These are phyloP conservation scores for Termitomyces sp. DNA, from an alignment of 768 basidiomycete species.

Conservation along the genomic window DNA sequence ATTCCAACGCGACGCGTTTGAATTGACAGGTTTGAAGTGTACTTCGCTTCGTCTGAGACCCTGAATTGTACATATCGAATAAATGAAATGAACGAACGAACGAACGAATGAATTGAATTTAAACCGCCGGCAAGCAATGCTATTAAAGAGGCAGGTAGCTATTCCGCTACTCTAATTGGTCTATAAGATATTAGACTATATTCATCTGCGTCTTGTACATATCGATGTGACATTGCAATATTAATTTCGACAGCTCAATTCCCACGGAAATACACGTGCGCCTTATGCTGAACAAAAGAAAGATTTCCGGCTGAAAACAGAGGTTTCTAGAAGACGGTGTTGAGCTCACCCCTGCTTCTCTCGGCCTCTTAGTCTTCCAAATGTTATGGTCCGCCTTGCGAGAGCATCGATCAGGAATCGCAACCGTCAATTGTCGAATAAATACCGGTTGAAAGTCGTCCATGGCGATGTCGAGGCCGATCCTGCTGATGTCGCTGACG, in stretches of 20 bases:
- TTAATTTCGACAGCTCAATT: background rate
- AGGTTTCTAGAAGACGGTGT: conserved; percentile 3
- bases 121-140: too few relatives aligned
- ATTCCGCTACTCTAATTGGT: too few relatives aligned
- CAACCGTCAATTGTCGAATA: conserved; percentile 80
- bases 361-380: conserved; percentile 38
- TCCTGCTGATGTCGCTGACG: conserved; percentile 73
- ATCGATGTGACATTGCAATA: too few relatives aligned
- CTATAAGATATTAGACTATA: too few relatives aligned
- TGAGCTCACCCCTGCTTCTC: conserved; percentile 3
- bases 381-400: conserved; percentile 83
- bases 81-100: too few relatives aligned
- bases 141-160: too few relatives aligned
- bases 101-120: too few relatives aligned
- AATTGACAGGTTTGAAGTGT: background rate
- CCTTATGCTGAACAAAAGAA: background rate
- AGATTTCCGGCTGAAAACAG: conserved; percentile 4
- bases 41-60: too few relatives aligned
- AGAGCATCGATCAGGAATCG: conserved; percentile 69
- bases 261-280: conserved; percentile 1
- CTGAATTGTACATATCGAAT: too few relatives aligned
- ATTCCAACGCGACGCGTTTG: background rate
- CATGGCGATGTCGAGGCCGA: conserved; percentile 79
- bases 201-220: too few relatives aligned
- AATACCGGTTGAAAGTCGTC: conserved; percentile 80